These are phyloP conservation scores for Geotrichum citri-aurantii DNA, from an alignment of 1,139 yeast species.

Conservation along the genomic window DNA sequence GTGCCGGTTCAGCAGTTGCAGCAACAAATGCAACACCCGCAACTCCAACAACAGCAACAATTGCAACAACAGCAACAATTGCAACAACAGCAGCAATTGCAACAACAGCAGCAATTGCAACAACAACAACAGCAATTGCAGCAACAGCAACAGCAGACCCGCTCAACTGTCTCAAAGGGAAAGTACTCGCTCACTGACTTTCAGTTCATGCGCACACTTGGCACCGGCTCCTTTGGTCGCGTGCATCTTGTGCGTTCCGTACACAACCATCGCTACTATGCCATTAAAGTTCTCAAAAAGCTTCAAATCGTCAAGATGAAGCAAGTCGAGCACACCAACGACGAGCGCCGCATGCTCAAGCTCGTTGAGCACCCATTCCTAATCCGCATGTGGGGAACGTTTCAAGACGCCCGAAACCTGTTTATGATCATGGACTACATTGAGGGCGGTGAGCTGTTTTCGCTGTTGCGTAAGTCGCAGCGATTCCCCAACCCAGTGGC, in stretches of 20 bases:
- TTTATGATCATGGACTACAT: conserved; percentile 98
- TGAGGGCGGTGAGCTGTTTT: conserved; percentile 93
- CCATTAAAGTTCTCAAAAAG: conserved; percentile 85
- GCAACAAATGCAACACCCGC: not conserved
- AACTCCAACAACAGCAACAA: no score
- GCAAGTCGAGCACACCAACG: conserved; percentile 95
- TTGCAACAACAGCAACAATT: not conserved
- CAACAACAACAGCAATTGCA: not conserved
- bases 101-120: not conserved
- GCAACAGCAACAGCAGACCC: not conserved
- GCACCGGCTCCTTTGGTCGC: conserved; percentile 96
- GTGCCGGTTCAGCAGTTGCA: not conserved
- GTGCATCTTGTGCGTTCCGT: conserved; percentile 88
- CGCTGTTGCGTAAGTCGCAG: conserved; percentile 80
- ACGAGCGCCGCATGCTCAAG: conserved; percentile 87
- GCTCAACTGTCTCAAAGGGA: conserved; percentile 65
- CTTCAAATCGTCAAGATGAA: conserved; percentile 89
- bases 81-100: not conserved
- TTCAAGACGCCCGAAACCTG: conserved; percentile 78
- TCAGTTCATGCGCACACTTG: conserved; percentile 84
- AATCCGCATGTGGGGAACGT: conserved; percentile 97
- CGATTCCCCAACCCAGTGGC: conserved; percentile 96
- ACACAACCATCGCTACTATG: conserved; percentile 89
- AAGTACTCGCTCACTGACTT: conserved; percentile 85
- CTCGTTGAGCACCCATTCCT: conserved; percentile 89